phyloP scores from a whole-genome alignment of 345 rosid genomes.

The Populus ilicifolia region DNA sequence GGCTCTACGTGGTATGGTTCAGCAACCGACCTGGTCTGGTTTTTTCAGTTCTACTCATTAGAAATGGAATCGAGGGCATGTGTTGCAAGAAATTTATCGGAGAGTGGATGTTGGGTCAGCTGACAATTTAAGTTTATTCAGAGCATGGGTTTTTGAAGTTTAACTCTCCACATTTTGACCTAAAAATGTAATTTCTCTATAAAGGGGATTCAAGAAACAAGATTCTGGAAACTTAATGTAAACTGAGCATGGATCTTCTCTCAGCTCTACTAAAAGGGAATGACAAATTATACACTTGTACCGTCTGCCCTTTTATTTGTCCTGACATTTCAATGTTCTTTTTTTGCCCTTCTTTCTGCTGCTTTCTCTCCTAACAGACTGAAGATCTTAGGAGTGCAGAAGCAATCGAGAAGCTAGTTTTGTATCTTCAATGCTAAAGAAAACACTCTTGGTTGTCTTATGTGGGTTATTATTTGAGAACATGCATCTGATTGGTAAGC shows the following conservation, averaged over 20 bases:
- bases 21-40: neutral
- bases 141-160: neutral
- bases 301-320: neutral
- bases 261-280: neutral
- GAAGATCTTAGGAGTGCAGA: neutral
- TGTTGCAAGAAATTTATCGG: neutral
- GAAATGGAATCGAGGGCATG: neutral
- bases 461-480: neutral
- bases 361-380: constrained; percentile 2
- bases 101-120: neutral
- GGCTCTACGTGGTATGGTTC: neutral
- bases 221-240: neutral
- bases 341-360: neutral
- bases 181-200: neutral
- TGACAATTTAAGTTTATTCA: neutral
- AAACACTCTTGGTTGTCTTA: constrained; percentile 4
- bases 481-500: neutral
- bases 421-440: neutral
- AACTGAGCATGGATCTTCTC: neutral
- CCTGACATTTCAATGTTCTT: neutral
- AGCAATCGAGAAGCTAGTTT: neutral
- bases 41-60: neutral
- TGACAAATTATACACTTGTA: neutral
- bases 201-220: neutral
- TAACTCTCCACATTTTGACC: neutral